Evolutionary conservation across 2,329 filamentous ascomycete species (phyloP), one percentile per base, ranked within the genome.

Genomic region (Byssothecium circinans): DNA sequence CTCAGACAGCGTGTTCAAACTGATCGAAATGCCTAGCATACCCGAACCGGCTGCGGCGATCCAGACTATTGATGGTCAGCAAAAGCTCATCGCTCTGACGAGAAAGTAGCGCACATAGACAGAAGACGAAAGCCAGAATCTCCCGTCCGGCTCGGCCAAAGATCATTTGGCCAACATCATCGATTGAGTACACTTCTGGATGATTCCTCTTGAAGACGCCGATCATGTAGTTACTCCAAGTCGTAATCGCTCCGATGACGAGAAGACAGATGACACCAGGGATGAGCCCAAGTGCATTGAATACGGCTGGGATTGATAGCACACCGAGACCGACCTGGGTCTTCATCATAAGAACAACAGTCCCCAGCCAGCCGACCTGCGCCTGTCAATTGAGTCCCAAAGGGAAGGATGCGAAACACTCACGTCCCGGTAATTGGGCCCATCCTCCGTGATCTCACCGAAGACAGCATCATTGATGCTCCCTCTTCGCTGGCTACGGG

Each of bases 11-110:
- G 75, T 77, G 43, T 61, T 64, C 19, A 62, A 33, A 10, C 47
- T 56, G 19, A 54, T 64, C 0, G 59, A 52, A 8, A 62, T 81
- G 61, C 23, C 86, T 54, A 88, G 72, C 52, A 86, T 78, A 69
- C 89, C 87, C 17, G 84, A 86, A 8, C 81, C 84, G 66, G 86
- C 84, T 54, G 87, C 79, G 70, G 89, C 87, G n/a, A 62, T 61
- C 54, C 56, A 61, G 33, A 54, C 56, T 58, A 15, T 39, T 41
- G 20, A 6, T 15, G 19, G 18, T 20, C 19, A 39, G 19, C 15
- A 41, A 37, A 47, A 14, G 41, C 43, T 19, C 30, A 22, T 11
- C 17, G 42, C 1, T 25, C 30, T 15, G 38, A 67, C 56, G 35
- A 46, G 25, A 36, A 23, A 27, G 10, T 14, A 18, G 55, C 56